These are phyloP conservation scores for Paratinospora sagittata DNA, from an alignment of 164 flowering plant species.

Conservation along the genomic window DNA sequence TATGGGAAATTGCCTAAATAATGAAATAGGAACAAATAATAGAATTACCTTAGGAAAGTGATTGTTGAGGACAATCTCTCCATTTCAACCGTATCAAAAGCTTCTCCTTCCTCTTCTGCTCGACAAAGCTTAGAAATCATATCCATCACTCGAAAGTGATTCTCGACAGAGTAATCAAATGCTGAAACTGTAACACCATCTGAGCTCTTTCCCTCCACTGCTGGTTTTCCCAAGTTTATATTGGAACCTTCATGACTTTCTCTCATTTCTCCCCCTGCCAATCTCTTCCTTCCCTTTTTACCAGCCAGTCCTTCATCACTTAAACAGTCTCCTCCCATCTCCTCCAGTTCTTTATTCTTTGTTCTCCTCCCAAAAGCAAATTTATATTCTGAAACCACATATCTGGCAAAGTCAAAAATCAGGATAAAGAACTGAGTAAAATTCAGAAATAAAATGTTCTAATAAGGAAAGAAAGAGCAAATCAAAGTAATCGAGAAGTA, in stretches of 20 bases:
- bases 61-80: constrained; percentile 37
- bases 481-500: background rate
- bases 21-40: background rate
- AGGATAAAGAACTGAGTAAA: background rate
- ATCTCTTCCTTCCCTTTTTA: background rate
- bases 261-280: background rate
- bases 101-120: constrained; percentile 18
- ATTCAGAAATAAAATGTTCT: background rate
- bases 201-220: background rate
- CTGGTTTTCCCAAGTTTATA: constrained; percentile 5
- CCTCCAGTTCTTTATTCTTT: background rate
- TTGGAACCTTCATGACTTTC: background rate
- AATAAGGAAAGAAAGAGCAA: background rate
- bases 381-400: background rate
- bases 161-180: constrained; percentile 57
- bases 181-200: constrained; percentile 25
- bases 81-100: constrained; percentile 30
- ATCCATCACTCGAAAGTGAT: constrained; percentile 50
- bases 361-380: background rate
- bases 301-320: background rate
- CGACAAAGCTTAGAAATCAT: constrained; percentile 47
- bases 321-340: background rate
- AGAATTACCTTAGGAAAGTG: constrained; percentile 48
- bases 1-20: no score
- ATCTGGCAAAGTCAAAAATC: background rate